phyloP scores from a whole-genome alignment of 2,329 filamentous ascomycete genomes.

The Trichoderma asperellum region DNA sequence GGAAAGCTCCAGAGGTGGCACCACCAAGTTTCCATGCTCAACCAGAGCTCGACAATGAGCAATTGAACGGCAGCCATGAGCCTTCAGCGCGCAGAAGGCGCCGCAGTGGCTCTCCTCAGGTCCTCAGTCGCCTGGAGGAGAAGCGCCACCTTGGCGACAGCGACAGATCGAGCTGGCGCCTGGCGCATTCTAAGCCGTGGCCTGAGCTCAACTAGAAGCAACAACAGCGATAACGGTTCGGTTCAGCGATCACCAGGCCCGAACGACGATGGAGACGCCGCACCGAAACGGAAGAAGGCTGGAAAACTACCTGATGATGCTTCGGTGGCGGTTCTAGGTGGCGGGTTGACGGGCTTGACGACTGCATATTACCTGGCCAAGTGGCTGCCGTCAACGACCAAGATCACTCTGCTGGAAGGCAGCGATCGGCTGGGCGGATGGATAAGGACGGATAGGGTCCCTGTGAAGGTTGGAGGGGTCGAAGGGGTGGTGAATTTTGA shows the following conservation, averaged over 20 bases:
- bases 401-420: slow-evolving; percentile 82
- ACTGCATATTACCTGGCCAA: slow-evolving; percentile 76
- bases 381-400: slow-evolving; percentile 63
- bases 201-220: slow-evolving; percentile 9
- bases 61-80: slow-evolving; percentile 40
- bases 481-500: slow-evolving; percentile 72
- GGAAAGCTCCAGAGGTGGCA: slow-evolving; percentile 21
- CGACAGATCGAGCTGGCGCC: slow-evolving; percentile 8
- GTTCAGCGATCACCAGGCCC: neutral
- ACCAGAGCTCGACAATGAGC: slow-evolving; percentile 34
- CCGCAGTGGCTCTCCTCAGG: slow-evolving; percentile 37
- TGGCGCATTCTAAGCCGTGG: neutral
- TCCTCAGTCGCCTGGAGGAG: slow-evolving; percentile 32
- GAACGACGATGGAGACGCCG: neutral
- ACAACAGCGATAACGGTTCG: neutral
- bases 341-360: slow-evolving; percentile 80
- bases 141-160: slow-evolving; percentile 11
- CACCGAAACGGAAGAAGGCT: slow-evolving; percentile 12
- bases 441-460: slow-evolving; percentile 69
- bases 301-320: neutral
- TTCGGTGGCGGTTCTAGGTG: slow-evolving; percentile 71
- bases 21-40: slow-evolving; percentile 4
- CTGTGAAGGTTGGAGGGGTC: slow-evolving; percentile 60
- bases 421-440: slow-evolving; percentile 76
- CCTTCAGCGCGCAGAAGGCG: slow-evolving; percentile 36